Conservation (phyloP, 2,329 filamentous ascomycete species). For the Pyrenochaeta sp. region DNA sequence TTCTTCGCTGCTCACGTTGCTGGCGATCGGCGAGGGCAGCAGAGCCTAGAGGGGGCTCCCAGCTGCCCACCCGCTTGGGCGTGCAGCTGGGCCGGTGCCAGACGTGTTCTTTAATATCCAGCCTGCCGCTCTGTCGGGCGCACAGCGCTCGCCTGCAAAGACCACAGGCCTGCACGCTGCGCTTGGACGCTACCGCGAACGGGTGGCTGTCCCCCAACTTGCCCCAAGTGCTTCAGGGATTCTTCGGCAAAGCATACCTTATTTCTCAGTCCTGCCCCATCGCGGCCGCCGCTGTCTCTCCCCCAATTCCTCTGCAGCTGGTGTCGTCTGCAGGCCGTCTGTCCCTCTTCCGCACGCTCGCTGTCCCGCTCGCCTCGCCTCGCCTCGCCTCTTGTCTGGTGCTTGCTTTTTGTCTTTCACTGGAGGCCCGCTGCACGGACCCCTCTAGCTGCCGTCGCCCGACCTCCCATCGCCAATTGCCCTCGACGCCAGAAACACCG, state of each 20-base stretch:
- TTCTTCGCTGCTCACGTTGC: conserved; percentile 2
- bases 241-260: conserved; percentile 13
- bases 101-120: conserved; percentile 6
- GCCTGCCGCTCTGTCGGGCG: conserved; percentile 4
- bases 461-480: conserved; percentile 1
- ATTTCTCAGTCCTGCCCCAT: conserved; percentile 13
- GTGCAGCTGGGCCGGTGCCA: no score
- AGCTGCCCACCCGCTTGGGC: no score
- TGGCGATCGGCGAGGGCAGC: conserved; percentile 8
- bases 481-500: not conserved
- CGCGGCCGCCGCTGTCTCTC: not conserved
- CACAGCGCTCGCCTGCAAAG: not conserved
- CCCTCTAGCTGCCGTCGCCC: no score
- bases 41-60: no score
- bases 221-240: conserved; percentile 17
- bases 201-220: conserved; percentile 6
- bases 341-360: not conserved
- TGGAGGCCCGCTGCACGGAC: no score
- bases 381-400: conserved; percentile 13
- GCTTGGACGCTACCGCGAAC: conserved; percentile 12
- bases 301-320: not conserved
- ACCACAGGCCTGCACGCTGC: not conserved
- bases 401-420: no score
- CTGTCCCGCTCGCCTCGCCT: not conserved
- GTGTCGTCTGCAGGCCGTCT: not conserved